Conservation (phyloP, 139 green algal genomes). For the Axilococcus clingmanii region DNA sequence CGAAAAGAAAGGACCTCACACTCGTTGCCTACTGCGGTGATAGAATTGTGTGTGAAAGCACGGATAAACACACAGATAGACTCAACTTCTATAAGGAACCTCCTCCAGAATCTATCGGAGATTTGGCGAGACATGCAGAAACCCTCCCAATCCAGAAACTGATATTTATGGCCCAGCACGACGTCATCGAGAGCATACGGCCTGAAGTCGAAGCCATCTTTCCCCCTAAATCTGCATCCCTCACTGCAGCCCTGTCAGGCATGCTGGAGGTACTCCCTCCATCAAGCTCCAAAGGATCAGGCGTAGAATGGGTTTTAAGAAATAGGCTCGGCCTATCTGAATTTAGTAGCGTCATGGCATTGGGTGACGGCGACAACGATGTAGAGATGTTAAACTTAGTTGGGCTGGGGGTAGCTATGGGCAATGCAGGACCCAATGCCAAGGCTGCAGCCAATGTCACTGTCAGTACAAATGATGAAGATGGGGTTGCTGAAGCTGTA, state of each 20-base stretch:
- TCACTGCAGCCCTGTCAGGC: constrained; percentile 63
- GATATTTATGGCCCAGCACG: constrained; percentile 52
- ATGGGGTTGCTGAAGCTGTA: constrained; percentile 81
- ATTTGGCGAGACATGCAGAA: background rate
- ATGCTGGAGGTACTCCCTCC: constrained; percentile 83
- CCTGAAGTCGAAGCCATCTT: constrained; percentile 17
- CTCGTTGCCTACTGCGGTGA: constrained; percentile 53
- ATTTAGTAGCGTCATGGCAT: constrained; percentile 48
- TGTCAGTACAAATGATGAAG: constrained; percentile 67
- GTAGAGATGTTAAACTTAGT: constrained; percentile 74
- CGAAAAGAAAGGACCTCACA: constrained; percentile 25
- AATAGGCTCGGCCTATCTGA: constrained; percentile 32
- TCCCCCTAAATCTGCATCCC: constrained; percentile 22
- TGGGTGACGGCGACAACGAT: constrained; percentile 89
- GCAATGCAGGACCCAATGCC: constrained; percentile 48
- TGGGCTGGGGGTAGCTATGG: constrained; percentile 61
- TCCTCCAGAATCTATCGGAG: constrained; percentile 33
- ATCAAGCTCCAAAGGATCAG: constrained; percentile 52
- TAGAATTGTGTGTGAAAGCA: constrained; percentile 49
- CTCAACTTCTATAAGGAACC: constrained; percentile 69
- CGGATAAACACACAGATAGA: constrained; percentile 58
- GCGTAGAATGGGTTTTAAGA: constrained; percentile 38
- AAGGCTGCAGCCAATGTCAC: constrained; percentile 42
- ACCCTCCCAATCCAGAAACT: constrained; percentile 43
- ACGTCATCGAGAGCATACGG: constrained; percentile 5